Base-by-base conservation (phyloP, 495 filamentous ascomycete species). In the Trichoderma reesei region DNA sequence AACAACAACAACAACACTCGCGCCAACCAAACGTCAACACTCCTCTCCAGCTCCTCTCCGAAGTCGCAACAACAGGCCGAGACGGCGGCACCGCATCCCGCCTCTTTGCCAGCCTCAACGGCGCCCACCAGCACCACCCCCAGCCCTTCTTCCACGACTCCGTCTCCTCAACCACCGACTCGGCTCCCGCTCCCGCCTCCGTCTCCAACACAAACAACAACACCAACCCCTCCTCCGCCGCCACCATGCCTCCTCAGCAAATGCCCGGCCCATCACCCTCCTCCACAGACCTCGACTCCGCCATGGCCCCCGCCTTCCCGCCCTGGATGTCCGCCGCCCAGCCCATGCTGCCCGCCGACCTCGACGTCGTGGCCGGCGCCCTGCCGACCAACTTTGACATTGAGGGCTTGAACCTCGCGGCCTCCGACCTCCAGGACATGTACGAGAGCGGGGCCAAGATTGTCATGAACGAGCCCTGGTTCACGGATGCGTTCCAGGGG, bases 21-120 rank as follows among this genome's bases (percentile, higher is more conserved):
- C 51, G 18, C 10, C 38, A 70, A 64, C 64, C 33, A 70, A 56
- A 73, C 3, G 74, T 75, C 18, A 82, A 81, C 66, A 85, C 83
- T 0, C 84, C 83, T 0, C 76, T 89, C 14, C 85, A 88, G 62
- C 70, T 90, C 8, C 78, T 90, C 16, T 88, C 86, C 63, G 87
- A 88, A 69, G 81, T 89, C 41, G 87, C 59, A 26, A 39, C 59
- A 10, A 61, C 36, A 20, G 39, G 59, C n/a, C 33, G 51, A 56
- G 59, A 61, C 59, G 33, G 18, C 18, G n/a, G 36, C 36, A 62
- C 61, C 18, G 51, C 65, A n/a, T 14, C 62, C 37, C 41, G 16
- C 44, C 48, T 46, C 56, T 39, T 41, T 39, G 34, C 56, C 34
- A 33, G 37, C 41, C 65, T 62, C 46, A 56, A 33, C 39, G 36